Conservation (phyloP, 768 basidiomycete species). For the Auriculariales sp. region DNA sequence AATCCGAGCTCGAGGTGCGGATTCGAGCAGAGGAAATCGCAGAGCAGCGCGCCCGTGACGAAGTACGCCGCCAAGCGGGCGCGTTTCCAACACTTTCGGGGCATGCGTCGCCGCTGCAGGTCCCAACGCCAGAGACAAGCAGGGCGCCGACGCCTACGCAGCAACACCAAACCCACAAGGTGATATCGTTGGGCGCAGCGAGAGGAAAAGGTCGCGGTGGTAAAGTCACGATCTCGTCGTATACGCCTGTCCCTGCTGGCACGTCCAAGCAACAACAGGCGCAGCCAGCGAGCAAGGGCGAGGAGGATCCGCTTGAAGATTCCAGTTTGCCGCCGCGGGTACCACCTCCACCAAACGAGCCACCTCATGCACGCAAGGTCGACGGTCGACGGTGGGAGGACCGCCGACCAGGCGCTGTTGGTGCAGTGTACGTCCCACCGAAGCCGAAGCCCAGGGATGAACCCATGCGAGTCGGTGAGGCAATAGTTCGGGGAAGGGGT, state of each 20-base stretch:
- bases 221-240: conserved; percentile 39
- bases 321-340: conserved; percentile 16
- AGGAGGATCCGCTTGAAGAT: conserved; percentile 20
- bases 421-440: neutral
- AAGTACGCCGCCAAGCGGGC: conserved; percentile 35
- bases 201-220: conserved; percentile 17
- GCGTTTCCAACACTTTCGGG: conserved; percentile 43
- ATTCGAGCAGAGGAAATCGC: conserved; percentile 35
- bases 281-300: conserved; percentile 13
- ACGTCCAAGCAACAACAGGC: conserved; percentile 21
- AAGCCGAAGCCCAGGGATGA: too few relatives aligned
- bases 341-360: conserved; percentile 22
- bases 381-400: conserved; percentile 25
- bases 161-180: conserved; percentile 30
- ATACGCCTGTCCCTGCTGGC: conserved; percentile 19
- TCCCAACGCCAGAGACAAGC: conserved; percentile 6
- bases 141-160: conserved; percentile 13
- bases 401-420: neutral
- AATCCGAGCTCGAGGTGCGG: conserved; percentile 22
- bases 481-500: too few relatives aligned
- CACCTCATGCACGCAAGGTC: conserved; percentile 21
- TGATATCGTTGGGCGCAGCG: conserved; percentile 41
- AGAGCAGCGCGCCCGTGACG: conserved; percentile 29
- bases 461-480: too few relatives aligned
- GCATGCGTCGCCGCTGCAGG: neutral